Base-by-base conservation (phyloP, 2,329 filamentous ascomycete species). In the Penicillium sp. region DNA sequence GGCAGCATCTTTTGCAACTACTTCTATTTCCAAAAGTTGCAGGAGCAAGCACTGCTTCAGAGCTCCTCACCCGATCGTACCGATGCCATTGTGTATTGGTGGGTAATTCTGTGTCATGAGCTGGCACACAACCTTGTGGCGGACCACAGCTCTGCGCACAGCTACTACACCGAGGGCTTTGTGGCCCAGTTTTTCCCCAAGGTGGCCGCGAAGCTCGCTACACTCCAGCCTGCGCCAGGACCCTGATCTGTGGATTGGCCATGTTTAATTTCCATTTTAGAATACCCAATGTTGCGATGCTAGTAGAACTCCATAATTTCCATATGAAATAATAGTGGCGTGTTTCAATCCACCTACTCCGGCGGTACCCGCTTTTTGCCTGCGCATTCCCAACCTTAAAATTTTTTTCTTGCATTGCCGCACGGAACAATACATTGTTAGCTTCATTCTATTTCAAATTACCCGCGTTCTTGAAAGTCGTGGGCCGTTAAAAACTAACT, bases 1-100 rank as follows among this genome's bases (percentile, higher is more conserved):
- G 92, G 93, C 35, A 90, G 88, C 66, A 84, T 99, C 27, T 99
- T 97, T 77, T 97, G 92, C 80, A 99, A 99, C 69, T 82, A 96
- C 60, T 82, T 90, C 18, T 96, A 90, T 78, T 97, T 92, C 72
- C 75, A 88, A 57, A 86, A 93, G 67, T 75, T 97, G 29, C 93
- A 97, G 68, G 79, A 84, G 43, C 67, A 76, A 14, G 73, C 79
- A 59, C 72, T 85, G 46, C 68, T 72, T 20, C 61, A 68, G 22
- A 69, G 63, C 57, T 62, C 61, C 47, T 75, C 54, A 47, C 71
- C 68, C 46, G 83, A 78, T 15, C 85, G 79, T 69, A 80, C 84
- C 4, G 89, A 94, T 57, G 90, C 90, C 2, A 79, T 85, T 54
- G 84, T 88, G 1, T 96, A 92, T 80, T 97, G 93, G 93, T 97